These are phyloP conservation scores for Nepenthes mirabilis DNA, from an alignment of 148 eudicot genomes.

Conservation along the genomic window DNA sequence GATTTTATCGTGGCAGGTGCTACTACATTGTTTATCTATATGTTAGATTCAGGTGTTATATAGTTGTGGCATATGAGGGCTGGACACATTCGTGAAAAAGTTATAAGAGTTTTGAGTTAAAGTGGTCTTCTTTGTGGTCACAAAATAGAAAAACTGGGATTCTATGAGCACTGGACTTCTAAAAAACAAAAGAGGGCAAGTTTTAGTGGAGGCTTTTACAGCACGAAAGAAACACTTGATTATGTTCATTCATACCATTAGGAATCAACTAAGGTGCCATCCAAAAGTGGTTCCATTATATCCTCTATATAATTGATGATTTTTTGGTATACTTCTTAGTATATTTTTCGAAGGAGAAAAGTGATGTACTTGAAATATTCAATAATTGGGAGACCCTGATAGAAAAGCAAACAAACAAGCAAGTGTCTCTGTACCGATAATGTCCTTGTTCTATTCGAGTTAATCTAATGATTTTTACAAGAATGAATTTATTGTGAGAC, in stretches of 20 bases:
- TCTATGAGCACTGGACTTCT: background rate
- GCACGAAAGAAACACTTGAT: constrained; percentile 2
- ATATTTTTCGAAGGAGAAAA: background rate
- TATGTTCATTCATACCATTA: constrained; percentile 8
- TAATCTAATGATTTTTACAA: too few species aligned
- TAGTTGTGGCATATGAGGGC: background rate
- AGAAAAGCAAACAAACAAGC: constrained; percentile 1
- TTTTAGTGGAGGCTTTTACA: background rate
- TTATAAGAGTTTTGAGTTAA: too few species aligned
- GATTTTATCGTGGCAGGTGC: too few species aligned
- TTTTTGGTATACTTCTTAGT: background rate
- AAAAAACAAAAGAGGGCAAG: background rate
- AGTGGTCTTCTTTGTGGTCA: background rate
- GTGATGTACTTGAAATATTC: background rate
- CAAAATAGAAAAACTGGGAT: background rate
- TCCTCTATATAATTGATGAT: constrained; percentile 6
- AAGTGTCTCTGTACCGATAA: background rate
- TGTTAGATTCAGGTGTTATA: background rate
- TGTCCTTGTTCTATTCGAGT: background rate
- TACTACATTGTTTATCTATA: too few species aligned
- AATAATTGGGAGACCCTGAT: background rate
- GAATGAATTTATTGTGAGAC: too few species aligned
- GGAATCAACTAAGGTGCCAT: constrained; percentile 3
- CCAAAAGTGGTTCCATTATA: background rate
- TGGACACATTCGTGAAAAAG: constrained; percentile 1